Evolutionary conservation across 2,329 filamentous ascomycete species (phyloP).

Genomic region (Cercospora citrullina): DNA sequence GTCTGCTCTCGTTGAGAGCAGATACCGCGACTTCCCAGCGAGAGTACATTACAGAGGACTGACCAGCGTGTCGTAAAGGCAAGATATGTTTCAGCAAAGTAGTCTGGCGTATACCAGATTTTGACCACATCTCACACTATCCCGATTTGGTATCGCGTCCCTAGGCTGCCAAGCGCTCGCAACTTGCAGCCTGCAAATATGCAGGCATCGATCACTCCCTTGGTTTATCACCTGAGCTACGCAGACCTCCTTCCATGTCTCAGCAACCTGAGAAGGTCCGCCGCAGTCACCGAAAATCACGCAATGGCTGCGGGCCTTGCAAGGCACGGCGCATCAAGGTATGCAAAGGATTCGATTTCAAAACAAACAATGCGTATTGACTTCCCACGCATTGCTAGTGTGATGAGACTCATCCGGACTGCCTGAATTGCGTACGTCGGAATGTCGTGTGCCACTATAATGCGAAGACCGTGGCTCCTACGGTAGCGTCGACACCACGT

Average conservation of each 20-base stretch:
- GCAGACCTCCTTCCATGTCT: background rate
- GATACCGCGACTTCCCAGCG: background rate
- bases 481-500: background rate
- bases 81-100: background rate
- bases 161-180: background rate
- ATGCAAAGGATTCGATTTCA: background rate
- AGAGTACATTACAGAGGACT: background rate
- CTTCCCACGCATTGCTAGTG: background rate
- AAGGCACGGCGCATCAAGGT: background rate
- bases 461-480: background rate
- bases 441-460: background rate
- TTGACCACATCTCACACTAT: background rate
- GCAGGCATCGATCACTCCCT: background rate
- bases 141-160: background rate
- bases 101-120: background rate
- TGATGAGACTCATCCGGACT: background rate
- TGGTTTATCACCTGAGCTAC: background rate
- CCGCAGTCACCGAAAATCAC: background rate
- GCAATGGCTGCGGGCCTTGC: background rate
- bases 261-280: background rate
- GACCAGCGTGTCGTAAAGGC: background rate
- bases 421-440: background rate
- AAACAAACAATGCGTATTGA: background rate
- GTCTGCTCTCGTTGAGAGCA: background rate
- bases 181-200: background rate